These are phyloP conservation scores for Penstemon eatonii DNA, from an alignment of 257 asterid species.

Conservation along the genomic window DNA sequence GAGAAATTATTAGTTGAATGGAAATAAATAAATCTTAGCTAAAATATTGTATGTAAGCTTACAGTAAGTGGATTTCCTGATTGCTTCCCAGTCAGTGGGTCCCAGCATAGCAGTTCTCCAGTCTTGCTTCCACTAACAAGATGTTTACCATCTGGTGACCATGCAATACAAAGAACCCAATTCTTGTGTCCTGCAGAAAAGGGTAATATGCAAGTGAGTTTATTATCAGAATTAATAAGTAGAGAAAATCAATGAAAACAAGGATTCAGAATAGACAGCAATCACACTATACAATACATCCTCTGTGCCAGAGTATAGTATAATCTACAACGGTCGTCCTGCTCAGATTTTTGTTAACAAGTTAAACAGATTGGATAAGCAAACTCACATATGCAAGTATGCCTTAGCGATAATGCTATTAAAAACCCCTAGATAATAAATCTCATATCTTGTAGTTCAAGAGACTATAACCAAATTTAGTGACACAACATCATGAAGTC, in stretches of 20 bases:
- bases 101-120: conserved; percentile 91
- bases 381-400: neutral
- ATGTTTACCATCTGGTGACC: conserved; percentile 91
- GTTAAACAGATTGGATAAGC: neutral
- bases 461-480: neutral
- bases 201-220: conserved; percentile 15
- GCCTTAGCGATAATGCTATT: neutral
- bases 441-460: conserved; percentile 5
- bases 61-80: conserved; percentile 79
- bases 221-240: conserved; percentile 3
- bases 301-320: too few relatives aligned
- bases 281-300: too few relatives aligned
- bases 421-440: conserved; percentile 1
- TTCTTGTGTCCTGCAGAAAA: conserved; percentile 74
- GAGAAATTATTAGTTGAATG: conserved; percentile 3
- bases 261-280: neutral
- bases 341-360: neutral
- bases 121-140: conserved; percentile 96
- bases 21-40: conserved; percentile 13
- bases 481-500: too few relatives aligned
- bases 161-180: conserved; percentile 94
- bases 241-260: neutral
- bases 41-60: conserved; percentile 31
- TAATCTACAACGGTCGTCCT: too few relatives aligned
- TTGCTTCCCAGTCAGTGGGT: conserved; percentile 71